These are phyloP conservation scores for Fusarium proliferatum DNA, from an alignment of 2,329 filamentous ascomycete genomes.

Conservation along the genomic window DNA sequence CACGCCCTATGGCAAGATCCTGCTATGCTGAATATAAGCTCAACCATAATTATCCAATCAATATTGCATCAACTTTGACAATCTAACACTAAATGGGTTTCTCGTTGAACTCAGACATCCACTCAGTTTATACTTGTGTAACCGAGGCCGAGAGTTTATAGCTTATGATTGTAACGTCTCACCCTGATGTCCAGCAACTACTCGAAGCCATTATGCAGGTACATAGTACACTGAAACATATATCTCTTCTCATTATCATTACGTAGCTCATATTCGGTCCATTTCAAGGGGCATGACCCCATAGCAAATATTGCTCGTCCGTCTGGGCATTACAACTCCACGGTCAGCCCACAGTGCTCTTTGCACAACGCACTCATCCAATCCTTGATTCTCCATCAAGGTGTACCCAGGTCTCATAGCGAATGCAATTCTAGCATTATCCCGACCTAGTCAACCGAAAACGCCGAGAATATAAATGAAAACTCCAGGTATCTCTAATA, in stretches of 20 bases:
- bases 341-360: not conserved
- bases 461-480: slow-evolving; percentile 40
- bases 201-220: not conserved
- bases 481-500: slow-evolving; percentile 45
- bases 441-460: slow-evolving; percentile 37
- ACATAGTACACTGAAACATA: slow-evolving; percentile 15
- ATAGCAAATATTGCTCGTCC: slow-evolving; percentile 6
- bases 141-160: not conserved
- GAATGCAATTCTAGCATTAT: slow-evolving; percentile 44
- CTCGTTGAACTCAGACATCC: not conserved
- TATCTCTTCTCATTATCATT: slow-evolving; percentile 44
- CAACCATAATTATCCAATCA: not conserved
- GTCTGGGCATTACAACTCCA: slow-evolving; percentile 1
- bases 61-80: not conserved
- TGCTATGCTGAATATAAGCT: not conserved
- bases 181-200: not conserved
- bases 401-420: slow-evolving; percentile 30
- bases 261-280: slow-evolving; percentile 36
- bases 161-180: not conserved
- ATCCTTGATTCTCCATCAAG: slow-evolving; percentile 23
- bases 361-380: slow-evolving; percentile 16
- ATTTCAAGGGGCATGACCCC: slow-evolving; percentile 15
- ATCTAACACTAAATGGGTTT: not conserved
- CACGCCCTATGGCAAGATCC: not conserved
- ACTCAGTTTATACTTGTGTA: not conserved